These are phyloP conservation scores for Myriangium duriaei DNA, from an alignment of 2,329 filamentous ascomycete species.

Conservation along the genomic window DNA sequence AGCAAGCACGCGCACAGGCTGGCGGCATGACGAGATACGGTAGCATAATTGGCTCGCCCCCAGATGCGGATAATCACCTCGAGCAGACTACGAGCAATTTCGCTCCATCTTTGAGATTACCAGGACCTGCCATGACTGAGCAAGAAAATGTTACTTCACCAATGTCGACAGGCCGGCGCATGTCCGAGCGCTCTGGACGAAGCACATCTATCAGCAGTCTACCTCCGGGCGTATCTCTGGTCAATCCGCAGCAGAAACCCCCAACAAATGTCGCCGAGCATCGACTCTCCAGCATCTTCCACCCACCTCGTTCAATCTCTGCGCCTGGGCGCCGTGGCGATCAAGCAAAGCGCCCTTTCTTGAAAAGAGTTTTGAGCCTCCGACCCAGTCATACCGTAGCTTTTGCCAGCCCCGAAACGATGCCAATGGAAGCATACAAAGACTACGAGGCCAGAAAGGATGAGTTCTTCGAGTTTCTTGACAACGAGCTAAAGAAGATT, in stretches of 20 bases:
- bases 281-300: constrained; percentile 17
- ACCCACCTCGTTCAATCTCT: constrained; percentile 30
- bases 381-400: constrained; percentile 14
- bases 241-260: constrained; percentile 2
- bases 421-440: constrained; percentile 44
- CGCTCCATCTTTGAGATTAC: constrained; percentile 45
- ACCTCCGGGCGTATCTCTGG: not conserved
- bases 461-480: constrained; percentile 81
- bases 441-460: constrained; percentile 60
- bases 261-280: not conserved
- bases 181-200: not conserved
- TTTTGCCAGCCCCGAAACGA: constrained; percentile 34
- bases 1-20: constrained; percentile 1
- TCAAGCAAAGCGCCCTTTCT: constrained; percentile 23
- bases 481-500: constrained; percentile 78
- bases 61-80: constrained; percentile 15
- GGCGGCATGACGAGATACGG: constrained; percentile 43
- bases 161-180: not conserved
- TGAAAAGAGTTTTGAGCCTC: constrained; percentile 31
- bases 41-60: constrained; percentile 48
- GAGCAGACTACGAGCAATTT: constrained; percentile 12
- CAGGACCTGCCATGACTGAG: constrained; percentile 47
- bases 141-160: constrained; percentile 7
- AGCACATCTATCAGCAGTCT: constrained; percentile 1
- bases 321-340: constrained; percentile 17